These are phyloP conservation scores for Geotrichum carabidarum DNA, from an alignment of 1,139 yeast species.

Conservation along the genomic window DNA sequence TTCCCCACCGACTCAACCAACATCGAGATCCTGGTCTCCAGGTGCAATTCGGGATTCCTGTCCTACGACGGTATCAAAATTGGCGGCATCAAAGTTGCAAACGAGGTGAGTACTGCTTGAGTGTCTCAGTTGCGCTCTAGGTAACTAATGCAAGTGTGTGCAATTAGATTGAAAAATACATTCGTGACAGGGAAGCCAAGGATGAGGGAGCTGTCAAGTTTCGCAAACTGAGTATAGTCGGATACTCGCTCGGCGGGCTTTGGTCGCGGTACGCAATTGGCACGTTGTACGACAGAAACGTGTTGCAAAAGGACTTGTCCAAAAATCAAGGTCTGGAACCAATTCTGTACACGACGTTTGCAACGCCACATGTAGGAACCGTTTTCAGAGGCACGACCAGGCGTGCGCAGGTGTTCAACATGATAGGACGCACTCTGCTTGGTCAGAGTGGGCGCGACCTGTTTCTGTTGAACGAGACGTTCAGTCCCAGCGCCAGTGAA, in stretches of 20 bases:
- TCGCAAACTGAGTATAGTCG: constrained; percentile 44
- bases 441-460: constrained; percentile 74
- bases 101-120: constrained; percentile 40
- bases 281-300: constrained; percentile 43
- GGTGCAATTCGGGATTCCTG: constrained; percentile 62
- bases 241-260: constrained; percentile 53
- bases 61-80: constrained; percentile 79
- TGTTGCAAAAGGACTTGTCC: not conserved
- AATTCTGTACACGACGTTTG: constrained; percentile 59
- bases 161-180: constrained; percentile 5
- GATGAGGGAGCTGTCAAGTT: constrained; percentile 18
- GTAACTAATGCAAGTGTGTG: too few relatives aligned
- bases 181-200: constrained; percentile 1
- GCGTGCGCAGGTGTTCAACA: constrained; percentile 49
- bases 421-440: constrained; percentile 55
- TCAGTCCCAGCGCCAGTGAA: constrained; percentile 14
- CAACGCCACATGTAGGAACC: constrained; percentile 86
- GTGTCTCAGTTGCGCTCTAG: too few relatives aligned
- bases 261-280: constrained; percentile 66
- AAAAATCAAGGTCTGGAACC: not conserved
- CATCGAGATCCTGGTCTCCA: constrained; percentile 56
- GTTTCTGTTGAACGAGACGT: constrained; percentile 46
- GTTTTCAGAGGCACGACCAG: constrained; percentile 42
- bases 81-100: constrained; percentile 62
- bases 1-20: constrained; percentile 39